Evolutionary conservation across 1,284 basidiomycete genomes (phyloP).

Genomic region (Rhodotorula mucilaginosa): DNA sequence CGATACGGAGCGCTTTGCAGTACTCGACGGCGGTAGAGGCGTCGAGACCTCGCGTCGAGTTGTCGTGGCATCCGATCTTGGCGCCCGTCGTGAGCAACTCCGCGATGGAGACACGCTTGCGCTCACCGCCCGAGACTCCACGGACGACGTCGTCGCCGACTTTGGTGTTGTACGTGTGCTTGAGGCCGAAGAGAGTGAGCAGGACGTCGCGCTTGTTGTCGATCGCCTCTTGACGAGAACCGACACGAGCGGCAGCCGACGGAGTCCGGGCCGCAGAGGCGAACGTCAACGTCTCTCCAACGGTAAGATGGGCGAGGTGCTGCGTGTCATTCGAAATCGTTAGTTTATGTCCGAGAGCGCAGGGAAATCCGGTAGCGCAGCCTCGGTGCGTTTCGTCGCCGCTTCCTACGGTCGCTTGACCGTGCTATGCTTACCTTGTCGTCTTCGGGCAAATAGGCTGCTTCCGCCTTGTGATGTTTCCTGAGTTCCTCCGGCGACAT

Average conservation of each 20-base stretch:
- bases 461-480: conserved; percentile 47
- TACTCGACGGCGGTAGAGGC: conserved; percentile 60
- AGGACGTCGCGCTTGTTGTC: conserved; percentile 39
- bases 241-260: conserved; percentile 27
- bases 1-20: conserved; percentile 53
- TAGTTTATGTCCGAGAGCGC: too few species aligned
- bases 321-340: conserved; percentile 38
- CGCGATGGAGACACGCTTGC: conserved; percentile 58
- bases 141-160: conserved; percentile 60
- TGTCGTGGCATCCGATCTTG: conserved; percentile 53
- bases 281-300: conserved; percentile 57
- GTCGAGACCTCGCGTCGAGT: conserved; percentile 71
- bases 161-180: conserved; percentile 59
- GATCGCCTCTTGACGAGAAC: conserved; percentile 29
- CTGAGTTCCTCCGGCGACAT: conserved; percentile 50
- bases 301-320: conserved; percentile 58
- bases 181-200: conserved; percentile 45
- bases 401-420: not conserved
- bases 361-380: conserved; percentile 50
- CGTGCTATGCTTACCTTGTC: not conserved
- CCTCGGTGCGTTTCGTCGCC: not conserved
- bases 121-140: conserved; percentile 59
- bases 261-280: conserved; percentile 47
- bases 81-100: conserved; percentile 48
- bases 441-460: conserved; percentile 48